Evolutionary conservation across 2,329 filamentous ascomycete genomes (phyloP), one percentile per base, ranked within the genome.

Genomic region (Simplicillium sp.): DNA sequence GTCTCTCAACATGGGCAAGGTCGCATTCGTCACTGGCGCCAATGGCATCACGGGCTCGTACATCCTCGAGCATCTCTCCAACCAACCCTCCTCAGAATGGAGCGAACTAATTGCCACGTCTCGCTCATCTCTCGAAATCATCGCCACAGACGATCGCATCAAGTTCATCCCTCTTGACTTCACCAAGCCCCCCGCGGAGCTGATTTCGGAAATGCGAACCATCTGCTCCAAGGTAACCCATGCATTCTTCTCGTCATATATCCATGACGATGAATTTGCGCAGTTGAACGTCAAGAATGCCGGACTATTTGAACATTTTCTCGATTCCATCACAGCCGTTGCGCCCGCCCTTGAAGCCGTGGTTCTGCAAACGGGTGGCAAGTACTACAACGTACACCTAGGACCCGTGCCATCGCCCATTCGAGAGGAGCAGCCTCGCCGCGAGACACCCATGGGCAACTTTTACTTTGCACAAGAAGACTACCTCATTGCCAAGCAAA

Each of bases 41-140:
- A 60, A 61, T 42, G 58, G 60, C 33, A 56, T 61, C 35, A 57
- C 46, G 36, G 59, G 59, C 13, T 39, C 43, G 32, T 53, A 55
- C 3, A 52, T 62, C 8, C 40, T 61, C 13, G 56, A 61, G 38
- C 48, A 59, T 37, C 43, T 62, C 15, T 18, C 18, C 12, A 3
- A n/a, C 6, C 12, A 33, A 2, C n/a, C 36, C 11, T 2, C 36
- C 4, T n/a, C 12, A 18, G 36, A 38, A 11, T 38, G 36, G 36
- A 29, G 20, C 36, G 29, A 29, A 15, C 16, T 38, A 3, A 31
- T 38, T 11, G 36, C 36, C 20, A 29, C 36, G 15, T 38, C 36
- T 16, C 28, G 25, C 8, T 31, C 36, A 9, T 29, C 28, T 7
- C 36, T 38, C 2, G 29, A 38, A 11, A 29, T 14, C 11, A 18